phyloP scores from a whole-genome alignment of 2,329 filamentous ascomycete species.

The Penicillium sp. region DNA sequence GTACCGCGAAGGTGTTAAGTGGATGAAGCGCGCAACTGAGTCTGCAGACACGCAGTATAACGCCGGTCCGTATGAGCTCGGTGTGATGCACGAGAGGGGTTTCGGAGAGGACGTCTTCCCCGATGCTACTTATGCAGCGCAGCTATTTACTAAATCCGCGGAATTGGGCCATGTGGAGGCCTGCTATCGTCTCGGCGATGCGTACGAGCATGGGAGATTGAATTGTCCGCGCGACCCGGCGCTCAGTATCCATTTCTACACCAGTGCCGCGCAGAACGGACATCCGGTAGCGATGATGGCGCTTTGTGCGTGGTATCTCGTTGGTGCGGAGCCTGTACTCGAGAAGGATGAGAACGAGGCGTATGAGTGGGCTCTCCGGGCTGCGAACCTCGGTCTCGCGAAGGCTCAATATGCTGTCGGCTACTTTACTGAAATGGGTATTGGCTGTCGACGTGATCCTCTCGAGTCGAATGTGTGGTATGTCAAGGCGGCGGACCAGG shows the following conservation, averaged over 20 bases:
- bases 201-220: constrained; percentile 89
- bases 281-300: constrained; percentile 95
- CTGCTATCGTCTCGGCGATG: constrained; percentile 86
- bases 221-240: constrained; percentile 87
- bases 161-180: constrained; percentile 88
- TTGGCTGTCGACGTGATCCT: constrained; percentile 90
- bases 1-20: constrained; percentile 90
- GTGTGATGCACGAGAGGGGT: constrained; percentile 83
- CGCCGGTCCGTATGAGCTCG: constrained; percentile 86
- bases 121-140: constrained; percentile 85
- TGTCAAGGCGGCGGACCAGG: constrained; percentile 87
- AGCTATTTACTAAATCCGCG: constrained; percentile 90
- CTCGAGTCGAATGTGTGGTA: constrained; percentile 98
- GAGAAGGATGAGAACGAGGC: constrained; percentile 96
- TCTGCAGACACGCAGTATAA: constrained; percentile 91
- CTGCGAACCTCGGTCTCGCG: constrained; percentile 68
- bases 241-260: constrained; percentile 96
- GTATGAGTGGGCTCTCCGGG: constrained; percentile 89
- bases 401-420: constrained; percentile 92
- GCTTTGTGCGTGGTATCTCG: constrained; percentile 96
- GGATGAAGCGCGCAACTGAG: constrained; percentile 91
- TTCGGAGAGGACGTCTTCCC: constrained; percentile 92
- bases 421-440: constrained; percentile 98
- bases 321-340: constrained; percentile 85
- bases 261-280: constrained; percentile 79